Evolutionary conservation across 306 rosid species (phyloP), one percentile per base, ranked within the genome.

Genomic region (Biancaea sappan): DNA sequence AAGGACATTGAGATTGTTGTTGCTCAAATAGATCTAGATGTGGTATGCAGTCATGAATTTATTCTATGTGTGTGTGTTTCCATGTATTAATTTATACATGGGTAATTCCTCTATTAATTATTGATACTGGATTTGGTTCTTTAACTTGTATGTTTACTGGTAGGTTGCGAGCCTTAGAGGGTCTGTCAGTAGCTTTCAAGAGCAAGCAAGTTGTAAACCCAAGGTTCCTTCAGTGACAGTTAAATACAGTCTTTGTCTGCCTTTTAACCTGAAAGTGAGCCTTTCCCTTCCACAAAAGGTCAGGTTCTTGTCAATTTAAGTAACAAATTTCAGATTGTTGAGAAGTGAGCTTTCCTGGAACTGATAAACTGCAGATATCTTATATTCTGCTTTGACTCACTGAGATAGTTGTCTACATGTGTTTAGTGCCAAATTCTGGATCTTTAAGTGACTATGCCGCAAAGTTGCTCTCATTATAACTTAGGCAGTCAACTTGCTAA

Each of bases 111-210:
- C 25, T 52, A 67, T 67, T 59, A 67, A 41, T 11, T 31, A 28
- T 75, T 72, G 25, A 69, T 53, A 22, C 50, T 62, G 11, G 66
- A 66, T 73, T 79, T 34, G 64, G 65, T 72, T 69, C 32, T 31
- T 53, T 62, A 22, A 62, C 43, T 37, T 51, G 12, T 68, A 56
- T 79, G 31, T 70, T 48, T 73, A 26, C 71, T 79, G 82, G 65
- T 85, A 94, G 99, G 99, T 94, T 74, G 89, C 96, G 59, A 94
- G 98, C 75, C 93, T 94, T 34, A 86, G 99, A 90, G 97, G 99
- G 59, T 94, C 99, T 47, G 47, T 94, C 76, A 92, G 99, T 72
- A 90, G 95, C 87, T 94, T 94, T 79, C 99, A 92, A 83, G 97
- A 94, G 86, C 99, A 92, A 84, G 99, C 97, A 79, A 92, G 99